A percentile compares a stretch with the other conserved stretches of the same genome.
Evolutionary conservation across 164 flowering plant genomes (phyloP).

Genomic region (Euptelea pleiosperma): DNA sequence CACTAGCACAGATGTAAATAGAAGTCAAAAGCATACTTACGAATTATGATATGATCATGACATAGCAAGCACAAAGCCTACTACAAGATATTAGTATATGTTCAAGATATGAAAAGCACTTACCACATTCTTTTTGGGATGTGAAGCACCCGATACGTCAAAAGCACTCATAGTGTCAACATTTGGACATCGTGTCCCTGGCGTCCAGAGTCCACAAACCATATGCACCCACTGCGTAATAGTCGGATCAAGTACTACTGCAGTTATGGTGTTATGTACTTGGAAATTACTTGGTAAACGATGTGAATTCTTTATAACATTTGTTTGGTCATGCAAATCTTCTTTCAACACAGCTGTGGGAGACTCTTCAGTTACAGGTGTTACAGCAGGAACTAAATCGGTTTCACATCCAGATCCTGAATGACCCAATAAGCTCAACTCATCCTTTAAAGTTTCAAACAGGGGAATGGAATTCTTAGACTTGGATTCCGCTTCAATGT

Average conservation of each 20-base stretch:
- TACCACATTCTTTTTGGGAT: conserved; percentile 34
- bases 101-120: conserved; percentile 15
- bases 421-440: conserved; percentile 9
- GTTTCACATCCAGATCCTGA: conserved; percentile 17
- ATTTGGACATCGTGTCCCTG: conserved; percentile 71
- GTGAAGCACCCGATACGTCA: conserved; percentile 59
- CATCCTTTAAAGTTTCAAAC: conserved; percentile 19
- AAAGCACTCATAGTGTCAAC: conserved; percentile 69
- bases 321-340: conserved; percentile 14
- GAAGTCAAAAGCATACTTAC: too few relatives aligned
- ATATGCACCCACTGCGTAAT: conserved; percentile 68
- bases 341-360: conserved; percentile 10
- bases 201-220: conserved; percentile 77
- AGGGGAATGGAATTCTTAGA: conserved; percentile 7
- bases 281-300: conserved; percentile 12
- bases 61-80: too few relatives aligned
- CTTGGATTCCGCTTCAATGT: conserved; percentile 20
- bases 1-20: too few relatives aligned
- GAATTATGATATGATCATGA: too few relatives aligned
- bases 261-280: conserved; percentile 43
- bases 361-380: conserved; percentile 12
- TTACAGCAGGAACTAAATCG: conserved; percentile 10
- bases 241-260: conserved; percentile 42
- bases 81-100: too few relatives aligned
- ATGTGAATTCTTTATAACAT: conserved; percentile 6